Evolutionary conservation across 148 eudicot genomes (phyloP).

Genomic region (Euryodendron excelsum): DNA sequence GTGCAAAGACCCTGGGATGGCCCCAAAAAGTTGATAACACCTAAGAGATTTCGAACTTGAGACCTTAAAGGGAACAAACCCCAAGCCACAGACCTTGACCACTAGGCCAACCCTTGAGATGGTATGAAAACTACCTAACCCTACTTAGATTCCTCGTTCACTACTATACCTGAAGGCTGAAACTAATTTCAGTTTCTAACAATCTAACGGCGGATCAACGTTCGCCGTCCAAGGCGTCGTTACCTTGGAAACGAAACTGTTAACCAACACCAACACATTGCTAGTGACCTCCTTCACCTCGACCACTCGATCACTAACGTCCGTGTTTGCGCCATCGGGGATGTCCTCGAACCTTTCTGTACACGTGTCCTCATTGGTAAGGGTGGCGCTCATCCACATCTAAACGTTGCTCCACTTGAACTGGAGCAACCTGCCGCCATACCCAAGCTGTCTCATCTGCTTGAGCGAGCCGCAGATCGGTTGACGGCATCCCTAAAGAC

Average conservation of each 20-base stretch:
- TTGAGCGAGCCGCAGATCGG: slow-evolving; percentile 47
- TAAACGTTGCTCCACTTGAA: slow-evolving; percentile 80
- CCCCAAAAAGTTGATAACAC: too few relatives aligned
- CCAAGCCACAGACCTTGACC: too few relatives aligned
- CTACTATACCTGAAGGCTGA: too few relatives aligned
- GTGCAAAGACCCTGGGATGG: too few relatives aligned
- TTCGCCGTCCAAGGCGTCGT: background rate
- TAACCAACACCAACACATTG: slow-evolving; percentile 76
- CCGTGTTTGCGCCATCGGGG: slow-evolving; percentile 40
- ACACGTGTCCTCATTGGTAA: slow-evolving; percentile 84
- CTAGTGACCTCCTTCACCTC: slow-evolving; percentile 63
- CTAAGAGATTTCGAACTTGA: too few relatives aligned
- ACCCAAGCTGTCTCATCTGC: slow-evolving; percentile 53
- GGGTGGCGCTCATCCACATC: slow-evolving; percentile 91
- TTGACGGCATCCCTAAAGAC: slow-evolving; percentile 54
- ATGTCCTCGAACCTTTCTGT: slow-evolving; percentile 61
- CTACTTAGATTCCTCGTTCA: too few relatives aligned
- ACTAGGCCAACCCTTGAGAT: too few relatives aligned
- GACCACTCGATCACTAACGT: slow-evolving; percentile 35
- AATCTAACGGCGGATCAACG: background rate
- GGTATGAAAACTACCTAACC: too few relatives aligned
- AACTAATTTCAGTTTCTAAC: too few relatives aligned
- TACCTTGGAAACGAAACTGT: slow-evolving; percentile 44
- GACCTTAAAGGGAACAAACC: too few relatives aligned
- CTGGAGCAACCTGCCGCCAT: slow-evolving; percentile 34